Percentiles rank a stretch among this genome's conserved stretches.
Conservation (phyloP, 768 basidiomycete genomes). For the Macrolepiota dolichaula region DNA sequence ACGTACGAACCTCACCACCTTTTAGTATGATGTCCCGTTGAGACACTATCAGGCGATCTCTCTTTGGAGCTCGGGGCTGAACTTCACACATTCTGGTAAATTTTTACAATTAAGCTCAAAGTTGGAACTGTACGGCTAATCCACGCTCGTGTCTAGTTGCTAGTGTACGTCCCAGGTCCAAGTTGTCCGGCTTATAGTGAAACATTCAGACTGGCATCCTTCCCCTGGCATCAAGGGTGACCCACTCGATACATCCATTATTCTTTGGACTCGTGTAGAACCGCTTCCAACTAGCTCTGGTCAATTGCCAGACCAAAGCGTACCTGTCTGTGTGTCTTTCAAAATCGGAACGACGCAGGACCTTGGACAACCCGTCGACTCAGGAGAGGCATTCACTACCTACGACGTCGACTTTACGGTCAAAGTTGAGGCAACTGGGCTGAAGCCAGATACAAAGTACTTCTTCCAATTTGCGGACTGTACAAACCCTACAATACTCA, state of each 20-base stretch:
- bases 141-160: slow-evolving; percentile 30
- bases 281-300: slow-evolving; percentile 26
- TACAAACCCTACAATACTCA: slow-evolving; percentile 37
- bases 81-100: slow-evolving; percentile 45
- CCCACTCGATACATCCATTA: slow-evolving; percentile 50
- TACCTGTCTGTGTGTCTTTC: slow-evolving; percentile 49
- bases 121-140: background rate
- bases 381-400: slow-evolving; percentile 50
- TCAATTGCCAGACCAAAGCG: slow-evolving; percentile 41
- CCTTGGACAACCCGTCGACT: slow-evolving; percentile 33
- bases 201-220: background rate
- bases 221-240: slow-evolving; percentile 39
- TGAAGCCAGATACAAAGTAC: slow-evolving; percentile 51
- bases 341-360: slow-evolving; percentile 35
- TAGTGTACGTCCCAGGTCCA: slow-evolving; percentile 33
- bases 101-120: background rate
- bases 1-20: slow-evolving; percentile 25
- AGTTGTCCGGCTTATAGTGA: background rate
- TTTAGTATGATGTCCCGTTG: background rate
- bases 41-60: slow-evolving; percentile 21
- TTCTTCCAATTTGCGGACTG: slow-evolving; percentile 57
- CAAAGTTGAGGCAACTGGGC: slow-evolving; percentile 52
- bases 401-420: slow-evolving; percentile 60
- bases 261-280: slow-evolving; percentile 56
- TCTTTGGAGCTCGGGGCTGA: slow-evolving; percentile 44